These are phyloP conservation scores for Acidomyces sp. DNA, from an alignment of 495 filamentous ascomycete species.

Conservation along the genomic window DNA sequence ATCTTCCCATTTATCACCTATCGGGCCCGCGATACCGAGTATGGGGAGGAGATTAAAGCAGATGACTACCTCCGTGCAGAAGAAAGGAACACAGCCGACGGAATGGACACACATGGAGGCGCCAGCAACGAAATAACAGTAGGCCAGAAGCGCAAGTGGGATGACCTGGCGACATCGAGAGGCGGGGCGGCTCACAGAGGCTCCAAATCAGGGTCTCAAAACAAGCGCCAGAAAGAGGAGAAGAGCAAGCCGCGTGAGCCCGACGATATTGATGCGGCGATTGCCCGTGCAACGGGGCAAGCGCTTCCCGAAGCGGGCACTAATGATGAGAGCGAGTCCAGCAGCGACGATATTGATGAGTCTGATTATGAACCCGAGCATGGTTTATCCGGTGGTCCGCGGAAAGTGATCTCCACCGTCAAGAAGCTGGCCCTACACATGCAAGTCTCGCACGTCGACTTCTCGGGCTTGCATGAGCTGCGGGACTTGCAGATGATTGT, in stretches of 20 bases:
- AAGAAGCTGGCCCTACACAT: slow-evolving; percentile 52
- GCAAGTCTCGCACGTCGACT: slow-evolving; percentile 77
- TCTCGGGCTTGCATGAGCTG: slow-evolving; percentile 82
- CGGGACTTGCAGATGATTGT: slow-evolving; percentile 87
- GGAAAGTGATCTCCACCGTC: slow-evolving; percentile 51
- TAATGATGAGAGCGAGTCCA: slow-evolving; percentile 28
- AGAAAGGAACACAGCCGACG: slow-evolving; percentile 73
- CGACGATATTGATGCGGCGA: slow-evolving; percentile 17
- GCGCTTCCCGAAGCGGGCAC: slow-evolving; percentile 34
- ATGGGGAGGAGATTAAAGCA: slow-evolving; percentile 80
- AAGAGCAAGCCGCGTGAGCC: not conserved
- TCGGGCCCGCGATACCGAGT: slow-evolving; percentile 73
- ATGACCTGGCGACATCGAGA: slow-evolving; percentile 41
- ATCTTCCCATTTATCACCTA: slow-evolving; percentile 81
- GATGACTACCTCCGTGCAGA: slow-evolving; percentile 92
- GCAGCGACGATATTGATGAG: slow-evolving; percentile 9
- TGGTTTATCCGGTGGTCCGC: slow-evolving; percentile 46
- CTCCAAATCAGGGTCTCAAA: slow-evolving; percentile 15
- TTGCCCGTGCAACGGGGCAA: slow-evolving; percentile 15
- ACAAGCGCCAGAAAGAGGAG: slow-evolving; percentile 9
- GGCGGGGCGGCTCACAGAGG: slow-evolving; percentile 2
- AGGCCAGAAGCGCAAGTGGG: slow-evolving; percentile 91
- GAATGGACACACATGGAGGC: slow-evolving; percentile 37
- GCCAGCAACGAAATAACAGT: slow-evolving; percentile 40
- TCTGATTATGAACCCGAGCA: slow-evolving; percentile 39